Percentiles rank a stretch among this genome's conserved stretches.
Conservation (phyloP, 2,329 filamentous ascomycete genomes). For the Microcyclosporella mali region DNA sequence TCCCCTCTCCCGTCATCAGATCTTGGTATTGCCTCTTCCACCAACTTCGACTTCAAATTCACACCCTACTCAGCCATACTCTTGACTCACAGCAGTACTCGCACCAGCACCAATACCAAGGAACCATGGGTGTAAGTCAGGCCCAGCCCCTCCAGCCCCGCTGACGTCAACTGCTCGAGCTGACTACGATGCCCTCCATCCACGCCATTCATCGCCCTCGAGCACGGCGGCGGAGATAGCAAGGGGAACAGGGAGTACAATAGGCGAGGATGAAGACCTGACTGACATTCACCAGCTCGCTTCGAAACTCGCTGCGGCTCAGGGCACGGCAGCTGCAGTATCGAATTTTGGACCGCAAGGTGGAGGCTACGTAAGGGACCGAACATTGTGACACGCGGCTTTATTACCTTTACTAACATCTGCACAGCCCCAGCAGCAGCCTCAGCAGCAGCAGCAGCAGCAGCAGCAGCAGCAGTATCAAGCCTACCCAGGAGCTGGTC, state of each 20-base stretch:
- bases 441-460: slow-evolving; percentile 27
- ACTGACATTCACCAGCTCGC: slow-evolving; percentile 35
- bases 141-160: neutral
- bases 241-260: neutral
- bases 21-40: too few relatives aligned
- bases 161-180: neutral
- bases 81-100: too few relatives aligned
- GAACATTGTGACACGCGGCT: slow-evolving; percentile 11
- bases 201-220: too few relatives aligned
- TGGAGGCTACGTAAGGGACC: slow-evolving; percentile 48
- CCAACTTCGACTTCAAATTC: too few relatives aligned
- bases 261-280: too few relatives aligned
- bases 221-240: too few relatives aligned
- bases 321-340: slow-evolving; percentile 34
- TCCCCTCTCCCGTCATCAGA: too few relatives aligned
- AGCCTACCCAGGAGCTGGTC: slow-evolving; percentile 35
- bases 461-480: slow-evolving; percentile 49
- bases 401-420: slow-evolving; percentile 12
- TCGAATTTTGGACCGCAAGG: slow-evolving; percentile 16
- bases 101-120: too few relatives aligned
- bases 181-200: neutral
- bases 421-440: slow-evolving; percentile 24
- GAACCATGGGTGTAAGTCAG: slow-evolving; percentile 1
- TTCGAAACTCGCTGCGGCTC: slow-evolving; percentile 43
- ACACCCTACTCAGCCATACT: too few relatives aligned